Conservation (phyloP, 164 flowering plant species). For the Vitis rupestris region DNA sequence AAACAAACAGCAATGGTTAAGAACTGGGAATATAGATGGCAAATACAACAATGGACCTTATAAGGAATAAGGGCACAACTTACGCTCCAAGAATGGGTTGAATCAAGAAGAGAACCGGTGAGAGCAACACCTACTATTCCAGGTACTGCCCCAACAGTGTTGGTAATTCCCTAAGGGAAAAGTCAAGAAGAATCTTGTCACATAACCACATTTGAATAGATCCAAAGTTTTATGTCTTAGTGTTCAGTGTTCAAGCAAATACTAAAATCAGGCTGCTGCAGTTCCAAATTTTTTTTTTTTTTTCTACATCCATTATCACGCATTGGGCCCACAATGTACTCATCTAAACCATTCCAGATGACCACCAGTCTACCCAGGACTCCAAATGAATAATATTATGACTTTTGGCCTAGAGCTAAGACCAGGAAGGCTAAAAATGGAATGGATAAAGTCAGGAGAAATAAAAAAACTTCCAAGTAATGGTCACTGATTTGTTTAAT, state of each 20-base stretch:
- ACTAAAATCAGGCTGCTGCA: not conserved
- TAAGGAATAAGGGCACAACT: conserved; percentile 22
- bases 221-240: no score
- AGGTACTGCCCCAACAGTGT: conserved; percentile 96
- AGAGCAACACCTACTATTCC: conserved; percentile 95
- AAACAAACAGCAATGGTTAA: not conserved
- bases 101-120: conserved; percentile 89
- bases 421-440: not conserved
- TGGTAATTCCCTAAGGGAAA: conserved; percentile 76
- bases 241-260: no score
- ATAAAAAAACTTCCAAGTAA: not conserved
- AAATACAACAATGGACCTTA: not conserved
- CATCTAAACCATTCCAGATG: not conserved
- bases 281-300: not conserved
- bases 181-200: not conserved
- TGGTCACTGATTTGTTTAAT: not conserved
- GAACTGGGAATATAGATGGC: not conserved
- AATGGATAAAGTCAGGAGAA: not conserved
- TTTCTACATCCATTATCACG: not conserved
- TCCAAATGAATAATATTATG: not conserved
- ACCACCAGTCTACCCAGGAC: no score
- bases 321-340: not conserved
- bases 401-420: not conserved
- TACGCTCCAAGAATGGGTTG: conserved; percentile 99
- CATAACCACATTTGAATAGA: not conserved